Evolutionary conservation across 129 eudicot species (phyloP).

Genomic region (Chrysanthemum lavandulifolium): DNA sequence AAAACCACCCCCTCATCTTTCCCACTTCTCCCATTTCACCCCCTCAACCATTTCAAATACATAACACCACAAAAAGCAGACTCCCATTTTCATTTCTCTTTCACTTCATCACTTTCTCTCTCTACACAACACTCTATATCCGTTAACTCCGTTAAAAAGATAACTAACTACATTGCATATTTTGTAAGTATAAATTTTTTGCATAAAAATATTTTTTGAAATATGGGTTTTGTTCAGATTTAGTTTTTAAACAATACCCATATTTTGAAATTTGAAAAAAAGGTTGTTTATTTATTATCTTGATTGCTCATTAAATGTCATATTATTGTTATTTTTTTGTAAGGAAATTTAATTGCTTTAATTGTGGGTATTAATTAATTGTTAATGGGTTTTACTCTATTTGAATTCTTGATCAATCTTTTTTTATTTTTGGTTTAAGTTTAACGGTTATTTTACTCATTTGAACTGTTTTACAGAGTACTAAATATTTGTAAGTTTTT

Average conservation of each 20-base stretch:
- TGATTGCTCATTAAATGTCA: constrained; percentile 15
- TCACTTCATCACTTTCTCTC: constrained; percentile 36
- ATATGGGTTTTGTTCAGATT: constrained; percentile 4
- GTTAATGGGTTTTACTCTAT: constrained; percentile 11
- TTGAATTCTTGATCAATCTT: constrained; percentile 14
- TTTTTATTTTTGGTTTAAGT: not conserved
- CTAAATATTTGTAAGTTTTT: not conserved
- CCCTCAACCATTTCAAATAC: constrained; percentile 8
- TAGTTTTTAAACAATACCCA: not conserved
- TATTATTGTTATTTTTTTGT: not conserved
- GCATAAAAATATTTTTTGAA: not conserved
- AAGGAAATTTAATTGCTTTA: constrained; percentile 21
- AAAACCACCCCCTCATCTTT: constrained; percentile 36
- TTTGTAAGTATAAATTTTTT: not conserved
- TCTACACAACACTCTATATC: constrained; percentile 11
- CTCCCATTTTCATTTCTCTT: not conserved
- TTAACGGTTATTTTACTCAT: not conserved
- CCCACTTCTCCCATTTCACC: not conserved
- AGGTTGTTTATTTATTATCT: not conserved
- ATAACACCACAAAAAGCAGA: constrained; percentile 13
- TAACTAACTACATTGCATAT: too few relatives aligned
- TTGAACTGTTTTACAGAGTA: too few relatives aligned
- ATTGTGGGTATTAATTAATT: constrained; percentile 16
- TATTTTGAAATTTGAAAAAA: constrained; percentile 18
- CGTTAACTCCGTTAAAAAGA: too few relatives aligned